Evolutionary conservation across 2,329 filamentous ascomycete species (phyloP), one percentile per base, ranked within the genome.

Genomic region (Sordariomycetes sp.): DNA sequence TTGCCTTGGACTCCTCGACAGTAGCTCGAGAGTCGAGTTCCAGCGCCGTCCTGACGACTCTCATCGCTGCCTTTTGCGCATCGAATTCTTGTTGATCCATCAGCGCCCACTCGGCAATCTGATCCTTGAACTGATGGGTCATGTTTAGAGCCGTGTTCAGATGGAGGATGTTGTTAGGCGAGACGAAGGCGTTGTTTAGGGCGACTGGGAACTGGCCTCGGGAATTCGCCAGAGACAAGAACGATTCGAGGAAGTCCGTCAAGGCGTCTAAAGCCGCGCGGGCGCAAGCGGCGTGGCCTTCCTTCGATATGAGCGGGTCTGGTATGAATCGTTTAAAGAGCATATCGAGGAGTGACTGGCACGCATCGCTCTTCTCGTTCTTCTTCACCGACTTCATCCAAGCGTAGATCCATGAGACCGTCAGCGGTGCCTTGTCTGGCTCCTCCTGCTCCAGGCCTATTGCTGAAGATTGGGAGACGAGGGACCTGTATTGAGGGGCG

Each of bases 361-460:
- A 91, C 8, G 89, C 86, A 62, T 91, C 86, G 20, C 87, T 84
- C 59, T 90, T 82, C 64, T 90, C 89, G 58, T 85, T 81, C 5
- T 85, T 78, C 59, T 85, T 84, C 59, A 96, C 79, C 1, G 90
- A 96, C 34, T 79, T 76, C 60, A 96, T 79, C 66, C 95, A 90
- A 0, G 85, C 82, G 24, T 78, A 76, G 35, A 94, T 82, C 90
- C 91, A 97, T 24, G 81, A 82, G 10, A 90, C 82, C 58, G 89
- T 81, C 53, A 89, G 76, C 1, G 84, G 78, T 6, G 57, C 24
- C 35, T 57, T 59, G 10, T 58, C 54, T 17, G 51, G 54, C 7
- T 55, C 53, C 15, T 34, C 42, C 42, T 58, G 52, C n/a, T 58
- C 60, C 12, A 61, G 52, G 6, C 58, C 55, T 15, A 61, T 54